Base-by-base conservation (phyloP, 2,329 filamentous ascomycete genomes). In the Neopestalotiopsis sp. region DNA sequence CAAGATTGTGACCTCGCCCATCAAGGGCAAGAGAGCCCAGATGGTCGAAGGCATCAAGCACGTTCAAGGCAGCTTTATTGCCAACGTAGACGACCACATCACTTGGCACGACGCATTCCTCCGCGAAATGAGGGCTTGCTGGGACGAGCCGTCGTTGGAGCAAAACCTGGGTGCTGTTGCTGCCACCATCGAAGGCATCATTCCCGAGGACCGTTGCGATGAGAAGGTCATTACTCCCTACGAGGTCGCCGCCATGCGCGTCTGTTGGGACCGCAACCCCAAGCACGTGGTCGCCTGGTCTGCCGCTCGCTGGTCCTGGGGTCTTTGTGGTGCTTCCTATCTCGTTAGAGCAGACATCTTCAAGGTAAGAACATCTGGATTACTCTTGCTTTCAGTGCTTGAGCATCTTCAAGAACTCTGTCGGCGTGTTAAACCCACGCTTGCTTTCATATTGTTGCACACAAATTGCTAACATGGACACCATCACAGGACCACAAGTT, bases 231-330 rank as follows among this genome's bases (percentile, higher is more conserved):
- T 72, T 17, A 68, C 70, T 5, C 30, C 57, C 4, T 69, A 61
- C 56, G 69, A 72, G 65, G 67, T 56, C 1, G 56, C 49, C 20
- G 67, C 64, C 4, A 64, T 62, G 20, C 62, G 70, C 14, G 42
- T 67, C 13, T 58, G 45, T 5, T 65, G 42, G 30, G 65, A 63
- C 17, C 34, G 70, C 13, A 70, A 66, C 32, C 28, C 42, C 2
- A 14, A 34, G 1, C 42, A 42, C 5, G 45, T 49, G 38, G 45
- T 40, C 13, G 38, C 63, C 28, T 70, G 57, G 38, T 66, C 64
- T 5, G 49, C 45, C 9, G 45, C 66, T 17, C 42, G 59, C 4
- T 68, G 66, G 63, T 56, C 49, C 38, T 67, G 14, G 32, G 57
- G 57, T 30, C 34, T 71, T 7, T 49, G 45, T 12, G 70, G 66